Base-by-base conservation (phyloP, 2,329 filamentous ascomycete species). In the Pestalotiopsis sp. region DNA sequence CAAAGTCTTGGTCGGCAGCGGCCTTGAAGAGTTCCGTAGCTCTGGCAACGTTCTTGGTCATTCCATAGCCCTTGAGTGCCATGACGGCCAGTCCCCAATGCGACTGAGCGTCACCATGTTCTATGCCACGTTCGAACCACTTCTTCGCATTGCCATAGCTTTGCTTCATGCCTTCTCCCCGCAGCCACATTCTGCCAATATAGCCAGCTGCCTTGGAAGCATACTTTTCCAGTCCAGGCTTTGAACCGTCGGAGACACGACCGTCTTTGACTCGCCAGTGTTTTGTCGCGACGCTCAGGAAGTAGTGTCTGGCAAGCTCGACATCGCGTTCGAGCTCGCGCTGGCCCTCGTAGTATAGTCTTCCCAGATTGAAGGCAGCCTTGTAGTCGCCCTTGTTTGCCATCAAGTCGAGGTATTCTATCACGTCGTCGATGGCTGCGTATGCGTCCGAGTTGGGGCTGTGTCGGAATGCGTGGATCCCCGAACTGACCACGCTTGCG, bases 331-430 rank as follows among this genome's bases (percentile, higher is more conserved):
- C 90, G 57, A 97, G 84, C 0, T 90, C 90, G 67, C 92, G 87
- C 67, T 93, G 90, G 0, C 95, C 95, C 68, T 98, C 95, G 75
- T 97, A 97, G 78, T 97, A 93, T 70, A 97, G 88, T 72, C 93
- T 90, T 3, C 93, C 95, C 0, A 98, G 84, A 70, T 93, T 95
- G 75, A 95, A 94, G 0, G 93, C 95, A 0, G 95, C 93, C 77
- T 93, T 94, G 67, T 93, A 88, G 76, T 97, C 94, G 12, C 95
- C 94, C 78, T 97, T 97, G 69, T 95, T 90, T 5, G 94, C 94
- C 86, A 97, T 92, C 57, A 97, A 86, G 74, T 97, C 93, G 72
- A 97, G 85, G 74, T 97, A 99, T 78, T 99, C 96, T 69, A 99
- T 90, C 17, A 98, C 92, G 79, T 99, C 95, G 74, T 97, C 94